Base-by-base conservation (phyloP, 2,329 filamentous ascomycete species). In the Paecilomyces sp. region DNA sequence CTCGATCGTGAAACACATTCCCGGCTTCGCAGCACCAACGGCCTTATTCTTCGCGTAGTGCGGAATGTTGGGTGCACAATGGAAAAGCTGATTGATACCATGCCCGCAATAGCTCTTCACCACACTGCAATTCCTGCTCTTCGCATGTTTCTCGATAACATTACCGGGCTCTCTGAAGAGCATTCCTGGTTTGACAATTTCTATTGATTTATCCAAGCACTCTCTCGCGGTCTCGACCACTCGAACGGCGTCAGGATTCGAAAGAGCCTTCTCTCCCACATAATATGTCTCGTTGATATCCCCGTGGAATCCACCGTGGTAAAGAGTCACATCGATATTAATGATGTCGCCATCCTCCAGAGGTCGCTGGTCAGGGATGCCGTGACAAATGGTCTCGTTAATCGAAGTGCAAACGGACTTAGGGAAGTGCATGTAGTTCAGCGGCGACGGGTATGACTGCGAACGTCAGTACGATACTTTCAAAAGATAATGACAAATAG, bases 261-360 rank as follows among this genome's bases (percentile, higher is more conserved):
- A 86, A 69, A 85, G 85, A 51, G 94, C 90, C 71, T 89, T 91
- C 67, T 95, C 89, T 59, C 94, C 94, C 55, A 99, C 90, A 74
- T 99, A 99, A 79, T 97, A 99, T 12, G 94, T 99, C 80, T 99
- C 94, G 79, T 99, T 99, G 58, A 99, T 81, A 74, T 99, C 94
- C 58, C 91, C 92, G 73, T 99, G 94, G 79, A 93, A 97, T 58
- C 94, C 94, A 62, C 88, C 90, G 73, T 97, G 92, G 76, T 95
- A 99, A 52, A 99, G 80, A 0, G 92, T 92, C 4, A 99, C 90
- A 68, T 99, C 94, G 65, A 99, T 92, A 79, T 99, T 99, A 70
- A 99, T 80, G 65, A 99, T 97, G 70, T 99, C 94, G 63, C 94
- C 94, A 67, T 99, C 93, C 64, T 91, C 78, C 1, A 99, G 83